Evolutionary conservation across 768 basidiomycete species (phyloP).

Genomic region (Mycena crocata): DNA sequence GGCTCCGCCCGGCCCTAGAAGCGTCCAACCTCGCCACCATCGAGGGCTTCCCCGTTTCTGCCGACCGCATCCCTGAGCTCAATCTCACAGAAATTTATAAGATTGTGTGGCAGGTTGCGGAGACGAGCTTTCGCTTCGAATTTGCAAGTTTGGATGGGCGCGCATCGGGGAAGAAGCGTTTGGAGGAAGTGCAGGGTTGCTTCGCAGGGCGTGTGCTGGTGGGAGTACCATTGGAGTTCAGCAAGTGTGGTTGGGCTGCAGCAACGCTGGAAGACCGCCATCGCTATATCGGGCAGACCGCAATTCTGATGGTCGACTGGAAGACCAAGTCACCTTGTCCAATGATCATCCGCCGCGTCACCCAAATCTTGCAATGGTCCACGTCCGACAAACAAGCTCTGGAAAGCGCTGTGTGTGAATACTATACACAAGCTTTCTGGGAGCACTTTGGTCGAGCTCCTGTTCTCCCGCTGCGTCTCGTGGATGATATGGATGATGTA

Average conservation of each 20-base stretch:
- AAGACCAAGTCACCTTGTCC: neutral
- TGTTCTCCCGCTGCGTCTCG: neutral
- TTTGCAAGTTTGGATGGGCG: neutral
- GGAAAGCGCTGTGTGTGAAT: neutral
- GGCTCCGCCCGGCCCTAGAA: neutral
- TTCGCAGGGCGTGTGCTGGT: neutral
- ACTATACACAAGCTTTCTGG: constrained; percentile 1
- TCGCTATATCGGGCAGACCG: neutral
- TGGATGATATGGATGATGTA: neutral
- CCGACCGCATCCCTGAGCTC: neutral
- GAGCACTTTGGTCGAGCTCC: constrained; percentile 3
- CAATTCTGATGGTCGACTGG: neutral
- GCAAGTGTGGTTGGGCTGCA: neutral
- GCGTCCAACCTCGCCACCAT: neutral
- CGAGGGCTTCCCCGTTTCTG: neutral
- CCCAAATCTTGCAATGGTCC: neutral
- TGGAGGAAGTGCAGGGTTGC: neutral
- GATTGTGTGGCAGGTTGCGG: neutral
- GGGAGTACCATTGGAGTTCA: neutral
- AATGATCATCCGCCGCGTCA: neutral
- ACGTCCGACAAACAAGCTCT: neutral
- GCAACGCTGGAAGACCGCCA: neutral
- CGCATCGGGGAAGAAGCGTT: neutral
- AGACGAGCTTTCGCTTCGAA: neutral
- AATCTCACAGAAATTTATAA: neutral